These are phyloP conservation scores for Ceratocystis smalleyi DNA, from an alignment of 2,329 filamentous ascomycete genomes.

Conservation along the genomic window DNA sequence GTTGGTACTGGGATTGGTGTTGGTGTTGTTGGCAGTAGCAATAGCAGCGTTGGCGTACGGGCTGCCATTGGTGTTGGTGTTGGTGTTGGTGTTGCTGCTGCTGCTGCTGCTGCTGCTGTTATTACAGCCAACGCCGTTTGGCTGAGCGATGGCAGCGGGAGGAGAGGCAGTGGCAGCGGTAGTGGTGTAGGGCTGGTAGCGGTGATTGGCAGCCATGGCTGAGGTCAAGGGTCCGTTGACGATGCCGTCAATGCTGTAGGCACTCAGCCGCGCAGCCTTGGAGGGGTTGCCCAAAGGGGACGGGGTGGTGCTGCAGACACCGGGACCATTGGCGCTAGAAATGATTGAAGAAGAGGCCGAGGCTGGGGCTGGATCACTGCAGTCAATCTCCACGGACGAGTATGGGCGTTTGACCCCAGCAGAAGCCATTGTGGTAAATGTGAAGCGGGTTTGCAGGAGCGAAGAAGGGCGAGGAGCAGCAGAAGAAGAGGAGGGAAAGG, in stretches of 20 bases:
- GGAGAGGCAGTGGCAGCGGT: not conserved
- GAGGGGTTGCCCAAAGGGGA: not conserved
- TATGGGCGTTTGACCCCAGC: slow-evolving; percentile 30
- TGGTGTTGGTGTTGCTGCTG: too few relatives aligned
- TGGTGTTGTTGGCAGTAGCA: not conserved
- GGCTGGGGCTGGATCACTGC: slow-evolving; percentile 18
- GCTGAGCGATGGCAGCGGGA: not conserved
- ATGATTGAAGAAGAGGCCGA: not conserved
- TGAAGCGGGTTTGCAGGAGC: not conserved
- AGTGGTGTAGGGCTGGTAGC: not conserved
- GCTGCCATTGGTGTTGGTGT: too few relatives aligned
- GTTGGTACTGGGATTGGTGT: not conserved
- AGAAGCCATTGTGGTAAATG: slow-evolving; percentile 20
- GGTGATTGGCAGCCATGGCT: slow-evolving; percentile 13
- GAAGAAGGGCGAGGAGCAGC: not conserved
- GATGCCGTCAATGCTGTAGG: not conserved
- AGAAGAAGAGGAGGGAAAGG: not conserved
- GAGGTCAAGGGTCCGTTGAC: not conserved
- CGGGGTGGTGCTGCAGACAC: slow-evolving; percentile 7
- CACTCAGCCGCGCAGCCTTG: slow-evolving; percentile 14
- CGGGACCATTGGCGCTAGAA: slow-evolving; percentile 1
- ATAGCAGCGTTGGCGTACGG: not conserved
- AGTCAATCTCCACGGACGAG: slow-evolving; percentile 24
- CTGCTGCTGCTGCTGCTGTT: slow-evolving; percentile 17
- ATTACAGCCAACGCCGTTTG: slow-evolving; percentile 15